These are phyloP conservation scores for Ustilago trichophora DNA, from an alignment of 1,284 basidiomycete species.

Conservation along the genomic window DNA sequence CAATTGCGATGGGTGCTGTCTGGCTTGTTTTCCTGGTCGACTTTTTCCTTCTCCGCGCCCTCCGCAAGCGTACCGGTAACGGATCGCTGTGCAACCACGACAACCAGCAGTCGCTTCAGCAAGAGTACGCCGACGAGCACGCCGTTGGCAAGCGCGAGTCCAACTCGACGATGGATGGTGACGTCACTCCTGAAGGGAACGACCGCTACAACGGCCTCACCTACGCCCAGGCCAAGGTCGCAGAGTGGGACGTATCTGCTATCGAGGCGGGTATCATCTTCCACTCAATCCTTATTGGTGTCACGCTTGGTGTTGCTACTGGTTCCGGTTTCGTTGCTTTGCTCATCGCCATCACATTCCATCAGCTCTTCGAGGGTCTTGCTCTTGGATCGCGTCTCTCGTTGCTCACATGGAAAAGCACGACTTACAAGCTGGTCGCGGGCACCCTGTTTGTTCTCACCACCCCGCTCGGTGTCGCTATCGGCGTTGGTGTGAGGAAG, in stretches of 20 bases:
- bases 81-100: slow-evolving; percentile 4
- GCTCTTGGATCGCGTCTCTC: slow-evolving; percentile 54
- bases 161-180: slow-evolving; percentile 4
- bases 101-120: not conserved
- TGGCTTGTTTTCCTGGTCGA: slow-evolving; percentile 65
- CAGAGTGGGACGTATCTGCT: slow-evolving; percentile 59
- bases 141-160: slow-evolving; percentile 1
- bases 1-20: slow-evolving; percentile 62
- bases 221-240: slow-evolving; percentile 29
- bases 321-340: slow-evolving; percentile 55
- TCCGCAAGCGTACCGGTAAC: slow-evolving; percentile 9
- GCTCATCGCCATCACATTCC: slow-evolving; percentile 63
- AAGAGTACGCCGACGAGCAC: not conserved
- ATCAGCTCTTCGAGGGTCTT: slow-evolving; percentile 53
- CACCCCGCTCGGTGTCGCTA: slow-evolving; percentile 71
- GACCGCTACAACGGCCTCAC: slow-evolving; percentile 10
- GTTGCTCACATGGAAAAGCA: slow-evolving; percentile 30
- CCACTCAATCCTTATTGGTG: slow-evolving; percentile 64
- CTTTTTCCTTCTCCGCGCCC: slow-evolving; percentile 40
- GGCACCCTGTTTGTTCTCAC: slow-evolving; percentile 50
- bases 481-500: slow-evolving; percentile 80
- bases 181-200: not conserved
- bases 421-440: slow-evolving; percentile 49
- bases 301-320: slow-evolving; percentile 63
- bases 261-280: slow-evolving; percentile 69